A percentile compares a stretch with the other conserved stretches of the same genome.
These are phyloP conservation scores for Sphagnum contortum DNA, from an alignment of 225 moss, liverwort and hornwort species.

Conservation along the genomic window DNA sequence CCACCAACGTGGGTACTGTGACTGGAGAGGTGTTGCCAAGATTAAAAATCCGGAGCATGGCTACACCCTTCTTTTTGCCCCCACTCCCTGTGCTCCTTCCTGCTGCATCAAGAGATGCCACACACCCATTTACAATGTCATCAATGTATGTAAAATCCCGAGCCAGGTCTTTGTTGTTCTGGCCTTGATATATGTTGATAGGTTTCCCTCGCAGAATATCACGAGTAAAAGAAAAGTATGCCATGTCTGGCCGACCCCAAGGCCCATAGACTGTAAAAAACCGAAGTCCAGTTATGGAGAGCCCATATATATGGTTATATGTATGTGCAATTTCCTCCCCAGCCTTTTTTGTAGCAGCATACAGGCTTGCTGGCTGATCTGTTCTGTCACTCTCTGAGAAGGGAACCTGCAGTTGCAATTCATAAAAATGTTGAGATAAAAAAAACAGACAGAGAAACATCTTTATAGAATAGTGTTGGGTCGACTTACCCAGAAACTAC, in stretches of 20 bases:
- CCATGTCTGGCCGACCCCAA: conserved; percentile 64
- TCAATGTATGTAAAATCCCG: conserved; percentile 56
- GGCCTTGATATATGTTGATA: conserved; percentile 51
- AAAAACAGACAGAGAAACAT: no score
- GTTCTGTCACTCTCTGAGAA: conserved; percentile 55
- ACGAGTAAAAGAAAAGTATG: conserved; percentile 51
- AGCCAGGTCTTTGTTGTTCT: conserved; percentile 44
- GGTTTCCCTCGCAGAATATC: conserved; percentile 48
- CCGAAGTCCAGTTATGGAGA: conserved; percentile 57
- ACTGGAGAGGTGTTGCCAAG: conserved; percentile 56
- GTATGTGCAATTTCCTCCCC: conserved; percentile 60
- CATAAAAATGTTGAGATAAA: no score
- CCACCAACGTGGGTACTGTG: conserved; percentile 45
- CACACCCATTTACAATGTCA: conserved; percentile 57
- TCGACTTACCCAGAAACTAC: no score
- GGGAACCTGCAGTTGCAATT: conserved; percentile 25
- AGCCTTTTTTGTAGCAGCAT: conserved; percentile 59
- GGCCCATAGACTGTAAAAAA: conserved; percentile 61
- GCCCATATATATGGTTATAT: conserved; percentile 56
- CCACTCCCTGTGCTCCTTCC: conserved; percentile 54
- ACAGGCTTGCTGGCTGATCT: conserved; percentile 59
- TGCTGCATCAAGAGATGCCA: conserved; percentile 48
- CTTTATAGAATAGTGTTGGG: no score
- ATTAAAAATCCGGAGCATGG: conserved; percentile 43
- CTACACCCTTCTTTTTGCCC: conserved; percentile 48